These are phyloP conservation scores for Lactifluus volemus DNA, from an alignment of 768 basidiomycete species.

Conservation along the genomic window DNA sequence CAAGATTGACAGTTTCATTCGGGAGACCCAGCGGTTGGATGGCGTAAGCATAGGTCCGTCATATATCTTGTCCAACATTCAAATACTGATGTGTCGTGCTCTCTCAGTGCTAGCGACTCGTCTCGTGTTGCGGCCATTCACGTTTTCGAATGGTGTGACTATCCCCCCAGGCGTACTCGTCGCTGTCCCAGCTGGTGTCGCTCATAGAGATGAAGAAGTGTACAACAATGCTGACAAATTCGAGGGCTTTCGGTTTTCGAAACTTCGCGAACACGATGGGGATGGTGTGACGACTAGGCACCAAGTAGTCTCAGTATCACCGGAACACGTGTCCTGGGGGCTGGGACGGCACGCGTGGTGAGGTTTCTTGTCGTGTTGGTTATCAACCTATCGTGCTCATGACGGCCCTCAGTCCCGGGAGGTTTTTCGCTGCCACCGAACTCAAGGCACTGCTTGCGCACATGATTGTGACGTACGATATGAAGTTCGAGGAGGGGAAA, in stretches of 20 bases:
- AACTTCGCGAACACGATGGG: neutral
- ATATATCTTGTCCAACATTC: neutral
- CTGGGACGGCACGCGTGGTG: slow-evolving; percentile 25
- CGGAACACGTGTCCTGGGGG: slow-evolving; percentile 13
- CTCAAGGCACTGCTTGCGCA: slow-evolving; percentile 30
- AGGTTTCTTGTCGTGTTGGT: neutral
- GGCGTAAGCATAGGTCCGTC: slow-evolving; percentile 22
- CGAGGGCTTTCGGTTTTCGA: slow-evolving; percentile 28
- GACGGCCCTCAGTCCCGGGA: slow-evolving; percentile 25
- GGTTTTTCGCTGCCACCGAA: slow-evolving; percentile 30
- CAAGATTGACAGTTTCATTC: slow-evolving; percentile 31
- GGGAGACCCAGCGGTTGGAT: slow-evolving; percentile 25
- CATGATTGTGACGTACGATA: slow-evolving; percentile 27
- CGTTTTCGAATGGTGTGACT: slow-evolving; percentile 36
- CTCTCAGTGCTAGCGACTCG: slow-evolving; percentile 25
- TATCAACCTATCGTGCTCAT: neutral
- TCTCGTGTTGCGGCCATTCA: slow-evolving; percentile 31
- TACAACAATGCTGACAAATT: slow-evolving; percentile 32
- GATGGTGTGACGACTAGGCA: neutral
- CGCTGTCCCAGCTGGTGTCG: slow-evolving; percentile 24
- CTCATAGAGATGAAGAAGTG: slow-evolving; percentile 26
- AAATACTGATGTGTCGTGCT: neutral
- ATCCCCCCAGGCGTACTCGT: slow-evolving; percentile 34
- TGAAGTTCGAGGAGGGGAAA: slow-evolving; percentile 23
- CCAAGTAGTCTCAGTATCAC: slow-evolving; percentile 11